Conservation (phyloP, 1,284 basidiomycete genomes). For the Cryptococcus sp. region DNA sequence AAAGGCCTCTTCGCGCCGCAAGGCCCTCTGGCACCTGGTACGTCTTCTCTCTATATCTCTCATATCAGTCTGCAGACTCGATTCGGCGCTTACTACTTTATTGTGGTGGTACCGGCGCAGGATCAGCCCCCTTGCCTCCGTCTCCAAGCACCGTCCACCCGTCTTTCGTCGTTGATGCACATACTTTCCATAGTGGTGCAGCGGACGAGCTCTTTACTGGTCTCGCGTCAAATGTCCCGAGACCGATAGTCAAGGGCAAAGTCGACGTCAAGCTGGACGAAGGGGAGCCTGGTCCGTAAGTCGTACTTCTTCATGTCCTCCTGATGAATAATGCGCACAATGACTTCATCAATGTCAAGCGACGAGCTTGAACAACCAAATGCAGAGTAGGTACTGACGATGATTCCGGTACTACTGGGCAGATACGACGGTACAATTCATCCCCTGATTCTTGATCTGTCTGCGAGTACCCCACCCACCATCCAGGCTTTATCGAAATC, state of each 20-base stretch:
- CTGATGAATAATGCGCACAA: too few species aligned
- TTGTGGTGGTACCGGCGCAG: constrained; percentile 8
- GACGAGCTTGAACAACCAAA: constrained; percentile 5
- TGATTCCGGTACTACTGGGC: neutral
- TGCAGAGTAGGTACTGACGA: neutral
- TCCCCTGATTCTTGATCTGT: constrained; percentile 38
- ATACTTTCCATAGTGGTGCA: constrained; percentile 26
- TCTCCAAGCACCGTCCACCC: constrained; percentile 44
- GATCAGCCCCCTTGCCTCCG: constrained; percentile 37
- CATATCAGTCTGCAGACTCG: too few species aligned
- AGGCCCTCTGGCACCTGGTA: constrained; percentile 45
- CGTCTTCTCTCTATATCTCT: constrained; percentile 7
- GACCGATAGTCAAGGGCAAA: constrained; percentile 20
- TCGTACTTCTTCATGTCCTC: too few species aligned
- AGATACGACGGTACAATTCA: constrained; percentile 28
- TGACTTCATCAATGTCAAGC: too few species aligned
- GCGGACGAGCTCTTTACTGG: constrained; percentile 21
- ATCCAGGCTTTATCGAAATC: constrained; percentile 26
- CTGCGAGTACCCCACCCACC: constrained; percentile 26
- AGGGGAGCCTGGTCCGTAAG: too few species aligned
- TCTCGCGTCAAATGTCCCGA: constrained; percentile 17
- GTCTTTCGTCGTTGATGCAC: constrained; percentile 41
- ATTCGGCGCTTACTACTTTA: too few species aligned
- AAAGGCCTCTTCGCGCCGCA: constrained; percentile 34
- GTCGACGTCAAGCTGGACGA: neutral